Evolutionary conservation across 805 yeast genomes (phyloP), one percentile per base, ranked within the genome.

Genomic region (Saccharomycopsis babjevae): DNA sequence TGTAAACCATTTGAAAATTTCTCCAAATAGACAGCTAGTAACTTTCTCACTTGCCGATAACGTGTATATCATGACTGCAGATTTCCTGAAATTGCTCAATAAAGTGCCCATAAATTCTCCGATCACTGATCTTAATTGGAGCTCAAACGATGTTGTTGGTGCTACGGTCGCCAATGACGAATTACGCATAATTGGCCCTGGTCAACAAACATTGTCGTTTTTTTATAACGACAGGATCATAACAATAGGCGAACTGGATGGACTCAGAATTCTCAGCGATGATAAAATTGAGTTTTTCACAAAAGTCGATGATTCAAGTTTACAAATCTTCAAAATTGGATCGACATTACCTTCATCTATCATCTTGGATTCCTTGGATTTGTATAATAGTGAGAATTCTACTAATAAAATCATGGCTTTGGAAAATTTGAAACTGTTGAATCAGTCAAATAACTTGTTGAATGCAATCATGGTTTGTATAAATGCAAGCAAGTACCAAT

Each of bases 311-410:
- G 74, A 74, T 1, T 70, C 75, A 0, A 81, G 88, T 0, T 77
- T 79, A 2, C 83, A 84, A 43, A 78, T 89, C 6, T 90, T 90
- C 71, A 82, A 81, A 67, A 82, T 92, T 56, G 99, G 98, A 0
- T 89, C 97, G 0, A 80, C 89, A 0, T 80, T 88, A 39, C 88
- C 97, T 0, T 79, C 94, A 38, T 89, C 96, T 1, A 86, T 93
- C 28, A 73, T 94, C 39, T 73, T 89, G 8, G 97, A 92, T 72
- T 87, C 97, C 8, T 78, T 84, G 43, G 86, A 84, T 50, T 79
- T 63, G 43, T 50, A 55, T 30, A 57, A 57, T 25, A 61, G 64
- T 22, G 57, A 42, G 32, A 54, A 61, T 36, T 62, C 65, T 5
- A 59, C 65, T 7, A 62, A 63, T n/a, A 62, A 62, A 42, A 58